A percentile compares a stretch with the other conserved stretches of the same genome.
phyloP scores from a whole-genome alignment of 768 basidiomycete genomes.

The Paxillus rubicundulus region DNA sequence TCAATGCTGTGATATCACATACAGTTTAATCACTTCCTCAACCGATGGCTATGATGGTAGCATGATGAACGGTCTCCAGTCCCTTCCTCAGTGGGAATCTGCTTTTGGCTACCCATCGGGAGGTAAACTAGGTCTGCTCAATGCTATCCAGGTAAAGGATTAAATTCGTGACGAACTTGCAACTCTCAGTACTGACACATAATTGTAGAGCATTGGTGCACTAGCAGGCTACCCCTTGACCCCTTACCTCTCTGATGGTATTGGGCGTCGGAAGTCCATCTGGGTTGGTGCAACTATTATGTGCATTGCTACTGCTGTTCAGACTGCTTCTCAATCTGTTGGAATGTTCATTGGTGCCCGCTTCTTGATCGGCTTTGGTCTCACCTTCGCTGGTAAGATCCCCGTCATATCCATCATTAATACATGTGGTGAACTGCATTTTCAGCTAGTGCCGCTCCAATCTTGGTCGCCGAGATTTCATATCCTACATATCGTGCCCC shows the following conservation, averaged over 20 bases:
- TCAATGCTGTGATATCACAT: neutral
- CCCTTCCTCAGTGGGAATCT: constrained; percentile 56
- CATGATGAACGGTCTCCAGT: constrained; percentile 81
- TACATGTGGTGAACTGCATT: constrained; percentile 4
- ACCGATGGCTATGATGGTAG: constrained; percentile 76
- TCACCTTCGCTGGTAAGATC: constrained; percentile 60
- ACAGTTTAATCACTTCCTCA: constrained; percentile 69
- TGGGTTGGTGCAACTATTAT: constrained; percentile 69
- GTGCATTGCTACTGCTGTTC: constrained; percentile 63
- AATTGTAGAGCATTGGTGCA: constrained; percentile 60
- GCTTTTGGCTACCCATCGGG: constrained; percentile 62
- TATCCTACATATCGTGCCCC: constrained; percentile 82
- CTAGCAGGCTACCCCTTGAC: constrained; percentile 68
- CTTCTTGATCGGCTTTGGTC: constrained; percentile 74
- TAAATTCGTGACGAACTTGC: neutral
- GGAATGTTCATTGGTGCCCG: constrained; percentile 82
- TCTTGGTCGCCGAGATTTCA: constrained; percentile 81
- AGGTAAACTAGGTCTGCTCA: constrained; percentile 62
- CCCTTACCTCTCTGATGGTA: constrained; percentile 67
- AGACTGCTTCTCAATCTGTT: constrained; percentile 68
- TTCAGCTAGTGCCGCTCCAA: constrained; percentile 68
- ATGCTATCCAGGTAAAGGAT: constrained; percentile 62
- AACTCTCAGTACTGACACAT: neutral
- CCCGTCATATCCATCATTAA: neutral
- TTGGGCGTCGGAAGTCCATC: constrained; percentile 66